Evolutionary conservation across 345 rosid genomes (phyloP).

Genomic region (Chamaenerion angustifolium): DNA sequence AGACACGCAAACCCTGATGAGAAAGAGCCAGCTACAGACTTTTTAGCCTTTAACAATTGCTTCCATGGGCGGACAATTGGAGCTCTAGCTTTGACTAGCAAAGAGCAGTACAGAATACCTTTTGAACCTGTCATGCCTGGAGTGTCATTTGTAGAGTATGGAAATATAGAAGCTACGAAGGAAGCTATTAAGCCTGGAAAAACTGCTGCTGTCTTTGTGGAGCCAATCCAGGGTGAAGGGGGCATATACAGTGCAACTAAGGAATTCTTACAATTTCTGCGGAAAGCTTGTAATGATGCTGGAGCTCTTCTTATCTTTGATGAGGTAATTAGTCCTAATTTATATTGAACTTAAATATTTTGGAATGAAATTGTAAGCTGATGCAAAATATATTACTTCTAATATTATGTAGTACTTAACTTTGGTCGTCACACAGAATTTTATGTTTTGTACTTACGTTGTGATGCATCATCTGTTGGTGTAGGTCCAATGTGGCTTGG

Average conservation of each 20-base stretch:
- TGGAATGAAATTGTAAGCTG: no score
- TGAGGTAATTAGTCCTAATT: slow-evolving; percentile 34
- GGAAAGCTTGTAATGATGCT: slow-evolving; percentile 65
- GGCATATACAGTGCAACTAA: slow-evolving; percentile 71
- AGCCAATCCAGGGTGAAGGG: slow-evolving; percentile 97
- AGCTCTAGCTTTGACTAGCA: slow-evolving; percentile 87
- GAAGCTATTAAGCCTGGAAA: slow-evolving; percentile 38
- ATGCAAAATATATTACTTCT: no score
- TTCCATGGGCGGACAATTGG: slow-evolving; percentile 98
- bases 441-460: no score
- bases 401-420: no score
- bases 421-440: no score
- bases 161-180: slow-evolving; percentile 47
- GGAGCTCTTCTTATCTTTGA: slow-evolving; percentile 84
- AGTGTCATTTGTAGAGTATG: slow-evolving; percentile 74
- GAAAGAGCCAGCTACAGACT: slow-evolving; percentile 41
- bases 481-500: slow-evolving; percentile 85
- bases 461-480: neutral
- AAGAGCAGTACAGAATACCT: slow-evolving; percentile 70
- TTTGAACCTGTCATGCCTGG: slow-evolving; percentile 99
- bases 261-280: slow-evolving; percentile 56
- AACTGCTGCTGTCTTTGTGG: slow-evolving; percentile 84
- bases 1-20: slow-evolving; percentile 40
- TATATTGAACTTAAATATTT: no score
- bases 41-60: slow-evolving; percentile 61